A percentile compares a stretch with the other conserved stretches of the same genome.
phyloP scores from a whole-genome alignment of 2,329 filamentous ascomycete species.

The Stachybotrys echinatus region DNA sequence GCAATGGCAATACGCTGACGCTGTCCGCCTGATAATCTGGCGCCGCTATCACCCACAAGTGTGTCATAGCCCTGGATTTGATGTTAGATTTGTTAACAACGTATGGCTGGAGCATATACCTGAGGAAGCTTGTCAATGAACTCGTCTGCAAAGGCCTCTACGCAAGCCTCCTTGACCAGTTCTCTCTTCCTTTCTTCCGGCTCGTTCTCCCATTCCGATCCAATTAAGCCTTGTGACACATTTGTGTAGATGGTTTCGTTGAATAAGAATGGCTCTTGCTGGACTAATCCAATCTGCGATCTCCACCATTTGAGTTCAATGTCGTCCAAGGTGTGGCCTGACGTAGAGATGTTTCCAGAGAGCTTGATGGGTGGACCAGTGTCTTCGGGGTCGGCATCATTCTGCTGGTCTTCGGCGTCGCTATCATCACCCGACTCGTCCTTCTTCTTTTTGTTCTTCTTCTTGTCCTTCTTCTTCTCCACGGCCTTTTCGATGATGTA shows the following conservation, averaged over 20 bases:
- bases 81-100: constrained; percentile 3
- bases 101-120: constrained; percentile 23
- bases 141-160: constrained; percentile 64
- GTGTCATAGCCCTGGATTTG: constrained; percentile 60
- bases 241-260: constrained; percentile 61
- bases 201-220: constrained; percentile 47
- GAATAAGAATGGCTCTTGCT: constrained; percentile 65
- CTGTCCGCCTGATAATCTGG: constrained; percentile 78
- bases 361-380: constrained; percentile 40
- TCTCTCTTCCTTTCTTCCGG: constrained; percentile 49
- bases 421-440: constrained; percentile 22
- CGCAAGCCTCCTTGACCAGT: constrained; percentile 59
- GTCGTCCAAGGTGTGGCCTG: constrained; percentile 46
- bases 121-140: constrained; percentile 60
- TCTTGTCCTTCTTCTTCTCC: constrained; percentile 40
- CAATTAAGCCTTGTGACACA: constrained; percentile 53
- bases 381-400: constrained; percentile 23
- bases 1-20: constrained; percentile 79
- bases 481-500: constrained; percentile 44
- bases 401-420: constrained; percentile 14
- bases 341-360: constrained; percentile 42
- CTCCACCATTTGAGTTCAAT: constrained; percentile 61
- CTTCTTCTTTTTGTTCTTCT: constrained; percentile 33
- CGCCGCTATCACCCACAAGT: constrained; percentile 69
- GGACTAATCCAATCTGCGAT: constrained; percentile 58